A percentile compares a stretch with the other conserved stretches of the same genome.
These are phyloP conservation scores for Gossypium longicalyx DNA, from an alignment of 345 rosid species.

Conservation along the genomic window DNA sequence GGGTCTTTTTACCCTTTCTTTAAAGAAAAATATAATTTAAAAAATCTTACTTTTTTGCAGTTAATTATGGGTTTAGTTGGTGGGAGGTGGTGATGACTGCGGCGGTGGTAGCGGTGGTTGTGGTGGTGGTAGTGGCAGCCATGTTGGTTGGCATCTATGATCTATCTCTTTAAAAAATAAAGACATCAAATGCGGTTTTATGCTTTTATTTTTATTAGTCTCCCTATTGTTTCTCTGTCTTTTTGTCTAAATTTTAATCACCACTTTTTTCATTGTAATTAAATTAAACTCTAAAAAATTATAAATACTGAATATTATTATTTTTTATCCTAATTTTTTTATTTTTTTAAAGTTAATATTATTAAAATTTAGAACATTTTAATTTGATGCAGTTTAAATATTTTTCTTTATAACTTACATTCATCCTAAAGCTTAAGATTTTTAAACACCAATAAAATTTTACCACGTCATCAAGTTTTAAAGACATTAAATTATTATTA, in stretches of 20 bases:
- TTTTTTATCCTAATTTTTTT: no score
- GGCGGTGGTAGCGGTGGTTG: not conserved
- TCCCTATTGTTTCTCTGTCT: not conserved
- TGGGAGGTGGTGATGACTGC: not conserved
- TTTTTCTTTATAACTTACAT: no score
- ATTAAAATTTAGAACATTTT: no score
- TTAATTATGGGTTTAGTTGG: not conserved
- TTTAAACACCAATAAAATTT: no score
- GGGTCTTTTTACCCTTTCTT: not conserved
- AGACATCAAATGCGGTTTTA: not conserved
- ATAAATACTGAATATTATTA: not conserved
- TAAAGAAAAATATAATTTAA: not conserved
- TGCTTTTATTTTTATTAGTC: not conserved
- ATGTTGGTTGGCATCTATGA: not conserved
- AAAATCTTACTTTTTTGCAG: not conserved
- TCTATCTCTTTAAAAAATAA: not conserved
- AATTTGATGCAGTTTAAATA: no score
- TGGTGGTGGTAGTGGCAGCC: not conserved
- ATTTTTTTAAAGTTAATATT: no score
- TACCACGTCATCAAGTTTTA: accelerated
- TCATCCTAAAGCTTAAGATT: accelerated
- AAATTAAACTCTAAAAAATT: not conserved
- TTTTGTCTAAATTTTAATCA: not conserved
- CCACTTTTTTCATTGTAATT: not conserved
- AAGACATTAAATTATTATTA: no score